A percentile compares a stretch with the other conserved stretches of the same genome.
These are phyloP conservation scores for Grigorovia transvaalensis DNA, from an alignment of 805 yeast genomes.

Conservation along the genomic window DNA sequence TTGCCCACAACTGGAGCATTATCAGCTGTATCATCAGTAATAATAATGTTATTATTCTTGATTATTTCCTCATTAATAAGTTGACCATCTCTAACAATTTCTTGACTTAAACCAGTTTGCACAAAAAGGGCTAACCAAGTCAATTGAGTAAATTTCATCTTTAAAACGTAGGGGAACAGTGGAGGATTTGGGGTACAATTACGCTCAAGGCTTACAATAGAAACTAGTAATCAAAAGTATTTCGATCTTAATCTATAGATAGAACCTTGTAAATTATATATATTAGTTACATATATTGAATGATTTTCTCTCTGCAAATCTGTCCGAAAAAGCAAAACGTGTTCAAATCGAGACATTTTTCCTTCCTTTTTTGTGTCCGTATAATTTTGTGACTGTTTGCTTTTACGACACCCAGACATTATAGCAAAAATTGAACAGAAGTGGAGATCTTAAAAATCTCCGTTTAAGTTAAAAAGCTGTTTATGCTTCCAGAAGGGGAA, in stretches of 20 bases:
- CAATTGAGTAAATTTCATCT: constrained; percentile 6
- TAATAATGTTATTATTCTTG: not conserved
- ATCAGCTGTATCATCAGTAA: not conserved
- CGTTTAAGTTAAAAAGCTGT: too few relatives aligned
- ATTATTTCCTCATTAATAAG: not conserved
- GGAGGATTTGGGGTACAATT: not conserved
- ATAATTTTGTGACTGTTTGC: not conserved
- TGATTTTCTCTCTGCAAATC: not conserved
- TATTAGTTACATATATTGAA: not conserved
- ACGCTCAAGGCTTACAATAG: too few relatives aligned
- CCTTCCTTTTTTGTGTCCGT: too few relatives aligned
- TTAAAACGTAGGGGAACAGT: not conserved
- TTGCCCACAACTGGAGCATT: not conserved
- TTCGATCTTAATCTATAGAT: not conserved
- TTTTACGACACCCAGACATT: not conserved
- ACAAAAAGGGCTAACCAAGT: constrained; percentile 4
- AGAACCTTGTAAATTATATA: not conserved
- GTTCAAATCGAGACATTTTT: not conserved
- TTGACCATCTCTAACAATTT: constrained; percentile 2
- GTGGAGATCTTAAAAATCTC: too few relatives aligned
- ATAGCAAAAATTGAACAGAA: too few relatives aligned
- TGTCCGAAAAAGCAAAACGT: not conserved
- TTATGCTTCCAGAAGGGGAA: too few relatives aligned
- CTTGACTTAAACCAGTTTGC: not conserved
- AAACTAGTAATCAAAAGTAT: not conserved